A percentile compares a stretch with the other conserved stretches of the same genome.
These are phyloP conservation scores for Aureobasidium musti DNA, from an alignment of 2,329 filamentous ascomycete genomes.

Conservation along the genomic window DNA sequence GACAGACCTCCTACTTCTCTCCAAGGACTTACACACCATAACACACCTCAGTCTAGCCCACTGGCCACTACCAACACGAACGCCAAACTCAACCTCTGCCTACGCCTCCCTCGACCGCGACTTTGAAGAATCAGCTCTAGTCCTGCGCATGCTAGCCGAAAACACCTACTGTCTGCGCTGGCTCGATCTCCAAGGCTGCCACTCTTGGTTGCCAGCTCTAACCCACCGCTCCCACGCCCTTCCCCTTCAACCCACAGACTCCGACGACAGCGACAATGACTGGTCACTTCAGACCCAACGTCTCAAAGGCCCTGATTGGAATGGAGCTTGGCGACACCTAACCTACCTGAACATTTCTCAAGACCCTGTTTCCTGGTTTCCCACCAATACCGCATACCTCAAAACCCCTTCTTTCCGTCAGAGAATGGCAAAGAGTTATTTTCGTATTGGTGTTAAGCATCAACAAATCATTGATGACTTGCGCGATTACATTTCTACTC, in stretches of 20 bases:
- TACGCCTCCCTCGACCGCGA: conserved; percentile 58
- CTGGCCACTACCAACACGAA: conserved; percentile 62
- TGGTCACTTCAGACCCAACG: neutral
- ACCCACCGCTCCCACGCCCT: neutral
- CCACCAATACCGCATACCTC: neutral
- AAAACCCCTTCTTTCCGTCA: neutral
- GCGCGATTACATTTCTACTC: neutral
- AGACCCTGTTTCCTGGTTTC: conserved; percentile 4
- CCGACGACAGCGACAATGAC: conserved; percentile 7
- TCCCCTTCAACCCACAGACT: neutral
- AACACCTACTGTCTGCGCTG: conserved; percentile 61
- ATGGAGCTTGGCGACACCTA: conserved; percentile 20
- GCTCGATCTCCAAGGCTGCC: conserved; percentile 64
- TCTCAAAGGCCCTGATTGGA: conserved; percentile 23
- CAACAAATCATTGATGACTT: conserved; percentile 10
- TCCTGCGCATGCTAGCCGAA: conserved; percentile 58
- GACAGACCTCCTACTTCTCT: conserved; percentile 56
- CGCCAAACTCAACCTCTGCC: conserved; percentile 56
- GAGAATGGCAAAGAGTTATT: conserved; percentile 1
- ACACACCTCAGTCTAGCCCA: conserved; percentile 64
- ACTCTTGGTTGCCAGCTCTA: conserved; percentile 57
- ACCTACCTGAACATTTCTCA: conserved; percentile 23
- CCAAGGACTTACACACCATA: conserved; percentile 56
- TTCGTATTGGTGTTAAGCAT: neutral
- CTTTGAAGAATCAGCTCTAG: conserved; percentile 57